phyloP scores from a whole-genome alignment of 2,329 filamentous ascomycete species.

The Sporothrix protearum region DNA sequence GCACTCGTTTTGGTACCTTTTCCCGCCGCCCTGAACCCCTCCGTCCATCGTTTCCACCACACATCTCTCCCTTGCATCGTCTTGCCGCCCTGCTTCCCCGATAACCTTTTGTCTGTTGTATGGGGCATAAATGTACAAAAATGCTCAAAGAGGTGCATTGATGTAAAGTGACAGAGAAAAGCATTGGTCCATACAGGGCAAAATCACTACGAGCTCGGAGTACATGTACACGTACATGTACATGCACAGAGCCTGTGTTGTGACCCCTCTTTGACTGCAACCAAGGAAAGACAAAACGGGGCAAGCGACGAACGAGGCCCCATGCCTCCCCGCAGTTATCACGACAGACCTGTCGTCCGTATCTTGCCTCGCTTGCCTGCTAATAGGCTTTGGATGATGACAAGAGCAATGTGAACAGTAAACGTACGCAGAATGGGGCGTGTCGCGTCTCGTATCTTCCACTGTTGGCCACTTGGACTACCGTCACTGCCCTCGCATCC shows the following conservation, averaged over 20 bases:
- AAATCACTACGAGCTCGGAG: background rate
- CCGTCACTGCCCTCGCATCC: background rate
- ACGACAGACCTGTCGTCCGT: background rate
- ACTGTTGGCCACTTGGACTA: background rate
- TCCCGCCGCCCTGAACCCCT: slow-evolving; percentile 6
- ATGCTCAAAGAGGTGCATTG: background rate
- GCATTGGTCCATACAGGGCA: background rate
- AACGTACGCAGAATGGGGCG: background rate
- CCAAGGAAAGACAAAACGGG: background rate
- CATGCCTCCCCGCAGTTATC: background rate
- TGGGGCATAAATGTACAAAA: background rate
- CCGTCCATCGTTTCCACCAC: background rate
- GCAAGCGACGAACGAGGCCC: background rate
- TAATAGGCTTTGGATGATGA: too few relatives aligned
- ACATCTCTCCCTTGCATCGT: background rate
- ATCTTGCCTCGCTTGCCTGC: background rate
- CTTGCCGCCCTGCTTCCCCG: slow-evolving; percentile 1
- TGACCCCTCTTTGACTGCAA: background rate
- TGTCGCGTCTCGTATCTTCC: background rate
- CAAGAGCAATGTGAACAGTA: background rate
- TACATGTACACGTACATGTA: too few relatives aligned
- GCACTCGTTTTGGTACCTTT: slow-evolving; percentile 10
- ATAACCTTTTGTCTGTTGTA: background rate
- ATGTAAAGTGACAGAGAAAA: background rate
- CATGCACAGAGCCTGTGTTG: background rate